Evolutionary conservation across 768 basidiomycete species (phyloP).

Genomic region (Kwoniella europaea): DNA sequence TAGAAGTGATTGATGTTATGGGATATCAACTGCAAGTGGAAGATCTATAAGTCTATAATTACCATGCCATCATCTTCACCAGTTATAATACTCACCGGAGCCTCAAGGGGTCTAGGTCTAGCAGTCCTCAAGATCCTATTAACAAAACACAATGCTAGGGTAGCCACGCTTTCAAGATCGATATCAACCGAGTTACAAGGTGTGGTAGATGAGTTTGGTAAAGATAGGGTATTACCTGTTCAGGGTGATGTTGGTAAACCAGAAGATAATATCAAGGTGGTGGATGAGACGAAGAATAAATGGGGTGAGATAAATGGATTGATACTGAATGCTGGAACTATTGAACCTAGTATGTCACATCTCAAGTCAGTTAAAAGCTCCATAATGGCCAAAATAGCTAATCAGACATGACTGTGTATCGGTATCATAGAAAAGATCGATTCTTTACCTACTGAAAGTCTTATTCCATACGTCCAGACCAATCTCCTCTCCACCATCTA

Average conservation of each 20-base stretch:
- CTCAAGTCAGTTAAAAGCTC: neutral
- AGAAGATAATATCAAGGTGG: conserved; percentile 60
- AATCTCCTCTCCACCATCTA: conserved; percentile 86
- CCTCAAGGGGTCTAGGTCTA: conserved; percentile 78
- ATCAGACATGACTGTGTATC: conserved; percentile 1
- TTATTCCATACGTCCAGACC: conserved; percentile 67
- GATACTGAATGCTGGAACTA: conserved; percentile 80
- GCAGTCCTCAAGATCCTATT: conserved; percentile 74
- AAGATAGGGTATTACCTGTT: conserved; percentile 34
- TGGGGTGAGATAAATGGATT: conserved; percentile 75
- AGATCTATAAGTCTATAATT: neutral
- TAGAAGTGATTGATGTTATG: too few relatives aligned
- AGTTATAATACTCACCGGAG: conserved; percentile 80
- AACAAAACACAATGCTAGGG: conserved; percentile 67
- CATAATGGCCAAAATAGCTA: too few relatives aligned
- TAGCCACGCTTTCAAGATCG: conserved; percentile 78
- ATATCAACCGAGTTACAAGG: conserved; percentile 68
- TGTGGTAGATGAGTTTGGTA: conserved; percentile 25
- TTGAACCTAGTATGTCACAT: conserved; percentile 66
- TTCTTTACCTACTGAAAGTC: conserved; percentile 34
- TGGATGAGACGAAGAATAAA: conserved; percentile 63
- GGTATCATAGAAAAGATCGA: conserved; percentile 56
- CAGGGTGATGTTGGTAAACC: conserved; percentile 66
- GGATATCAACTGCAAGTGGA: too few relatives aligned
- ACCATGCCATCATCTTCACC: conserved; percentile 54